phyloP scores from a whole-genome alignment of 495 filamentous ascomycete species.

The Penicillium daleae region DNA sequence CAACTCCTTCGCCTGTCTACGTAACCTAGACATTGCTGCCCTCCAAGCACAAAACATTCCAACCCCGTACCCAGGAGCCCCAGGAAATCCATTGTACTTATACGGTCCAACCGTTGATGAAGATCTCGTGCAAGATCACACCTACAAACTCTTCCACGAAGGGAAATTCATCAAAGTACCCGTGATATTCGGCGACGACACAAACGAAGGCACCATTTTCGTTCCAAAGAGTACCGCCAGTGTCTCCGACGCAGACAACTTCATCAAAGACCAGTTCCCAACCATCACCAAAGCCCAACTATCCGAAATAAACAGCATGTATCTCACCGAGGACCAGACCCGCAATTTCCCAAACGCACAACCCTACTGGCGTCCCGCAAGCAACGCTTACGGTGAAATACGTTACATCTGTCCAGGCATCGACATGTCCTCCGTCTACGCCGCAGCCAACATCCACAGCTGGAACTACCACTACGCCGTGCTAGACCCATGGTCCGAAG shows the following conservation, averaged over 20 bases:
- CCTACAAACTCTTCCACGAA: conserved; percentile 58
- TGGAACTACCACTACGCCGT: conserved; percentile 75
- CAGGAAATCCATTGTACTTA: conserved; percentile 54
- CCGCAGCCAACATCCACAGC: conserved; percentile 39
- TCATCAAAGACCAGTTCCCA: conserved; percentile 67
- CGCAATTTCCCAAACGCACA: conserved; percentile 47
- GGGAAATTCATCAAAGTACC: conserved; percentile 71
- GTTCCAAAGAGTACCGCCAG: conserved; percentile 54
- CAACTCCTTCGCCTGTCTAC: conserved; percentile 63
- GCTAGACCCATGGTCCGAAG: conserved; percentile 49
- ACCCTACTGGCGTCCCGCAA: conserved; percentile 62
- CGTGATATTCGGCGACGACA: conserved; percentile 70
- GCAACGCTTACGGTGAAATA: conserved; percentile 69
- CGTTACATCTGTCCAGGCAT: conserved; percentile 74
- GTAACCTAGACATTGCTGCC: conserved; percentile 47
- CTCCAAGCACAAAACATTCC: conserved; percentile 59
- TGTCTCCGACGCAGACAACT: conserved; percentile 51
- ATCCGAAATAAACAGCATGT: conserved; percentile 58
- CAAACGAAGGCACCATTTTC: conserved; percentile 72
- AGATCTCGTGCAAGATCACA: conserved; percentile 61
- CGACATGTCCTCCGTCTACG: conserved; percentile 53
- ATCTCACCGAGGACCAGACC: conserved; percentile 51
- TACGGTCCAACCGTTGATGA: conserved; percentile 64
- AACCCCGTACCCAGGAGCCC: conserved; percentile 57
- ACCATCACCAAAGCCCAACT: conserved; percentile 57